Evolutionary conservation across 2,329 filamentous ascomycete species (phyloP), one percentile per base, ranked within the genome.

Genomic region (Graphilbum sp.): DNA sequence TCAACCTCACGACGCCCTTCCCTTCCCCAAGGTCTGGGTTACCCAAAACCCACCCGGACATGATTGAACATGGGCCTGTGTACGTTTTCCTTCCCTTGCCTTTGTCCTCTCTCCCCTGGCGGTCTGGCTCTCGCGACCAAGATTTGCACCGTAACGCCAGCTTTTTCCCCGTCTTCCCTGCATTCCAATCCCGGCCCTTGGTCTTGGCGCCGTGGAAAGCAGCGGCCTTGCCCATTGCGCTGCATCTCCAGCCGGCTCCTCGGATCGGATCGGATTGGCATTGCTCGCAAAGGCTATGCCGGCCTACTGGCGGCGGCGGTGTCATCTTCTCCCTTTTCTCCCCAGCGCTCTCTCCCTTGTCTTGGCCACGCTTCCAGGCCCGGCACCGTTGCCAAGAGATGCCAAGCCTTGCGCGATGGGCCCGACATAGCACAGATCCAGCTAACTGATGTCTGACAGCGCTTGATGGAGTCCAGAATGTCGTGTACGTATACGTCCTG

Each of bases 381-480:
- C 32, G 20, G 32, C 15, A 30, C 16, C 25, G 21, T 20, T 34
- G 37, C 40, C 37, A 35, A 36, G 42, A 33, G 11, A 31, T 40
- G 47, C 50, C 49, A 49, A 52, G 49, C 43, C 32, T 45, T 30
- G 45, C 49, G 48, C 48, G 33, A 24, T 31, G 18, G 24, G n/a
- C 11, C 38, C 12, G 9, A 30, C 16, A n/a, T n/a, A 18, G 25
- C 31, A 42, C 27, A 24, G 21, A 24, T 24, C n/a, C n/a, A n/a
- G 21, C 6, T 50, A 45, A 51, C 50, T 54, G 46, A 54, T 50
- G 45, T 51, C 46, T 47, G 42, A 46, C 50, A 56, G 53, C 42
- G 43, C 52, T 55, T 43, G 46, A 54, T 46, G 50, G 53, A 46
- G 47, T 56, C 38, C 49, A 50, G 43, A 56, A 55, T 53, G 53